Evolutionary conservation across 805 yeast species (phyloP), one percentile per base, ranked within the genome.

Genomic region (Sporopachydermia lactativora): DNA sequence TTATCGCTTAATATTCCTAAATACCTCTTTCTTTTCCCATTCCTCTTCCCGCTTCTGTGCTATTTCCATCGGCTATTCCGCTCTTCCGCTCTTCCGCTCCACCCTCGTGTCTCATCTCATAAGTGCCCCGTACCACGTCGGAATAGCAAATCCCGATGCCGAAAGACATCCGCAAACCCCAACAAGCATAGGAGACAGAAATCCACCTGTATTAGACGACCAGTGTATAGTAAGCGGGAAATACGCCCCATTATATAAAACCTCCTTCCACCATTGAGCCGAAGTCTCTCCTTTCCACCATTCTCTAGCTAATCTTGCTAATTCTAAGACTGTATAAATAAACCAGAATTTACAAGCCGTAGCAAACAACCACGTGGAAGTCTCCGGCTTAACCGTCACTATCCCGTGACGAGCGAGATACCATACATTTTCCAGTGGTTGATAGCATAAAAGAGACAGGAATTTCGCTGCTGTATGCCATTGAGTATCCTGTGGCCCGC

Each of bases 341-440:
- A 24, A 24, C 31, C 31, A 24, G n/a, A 24, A 24, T n/a, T 24
- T 24, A 24, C 31, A 24, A 24, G 31, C 31, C 8, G 31, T 24
- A 24, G 31, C 31, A 24, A 24, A 24, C 8, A 24, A n/a, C 31
- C 31, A 24, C n/a, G 31, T 24, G 8, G 8, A n/a, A 24, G 31
- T 24, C n/a, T 24, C n/a, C n/a, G 31, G 31, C n/a, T 24, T n/a
- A 8, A 24, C n/a, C 13, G 8, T 24, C 31, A 24, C 8, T 8
- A 24, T 24, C 13, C 31, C 31, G n/a, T 24, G 31, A 8, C n/a
- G 8, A 8, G 31, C 8, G 8, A 24, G n/a, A 24, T 24, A 24
- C 31, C 31, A 24, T 8, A 24, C 13, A n/a, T 24, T 24, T n/a
- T 24, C 31, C 8, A 24, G n/a, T 24, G 31, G 31, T 24, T 24